phyloP scores from a whole-genome alignment of 78 protist genomes.

The slime mould (Dictyostelium discoideum) region DNA sequence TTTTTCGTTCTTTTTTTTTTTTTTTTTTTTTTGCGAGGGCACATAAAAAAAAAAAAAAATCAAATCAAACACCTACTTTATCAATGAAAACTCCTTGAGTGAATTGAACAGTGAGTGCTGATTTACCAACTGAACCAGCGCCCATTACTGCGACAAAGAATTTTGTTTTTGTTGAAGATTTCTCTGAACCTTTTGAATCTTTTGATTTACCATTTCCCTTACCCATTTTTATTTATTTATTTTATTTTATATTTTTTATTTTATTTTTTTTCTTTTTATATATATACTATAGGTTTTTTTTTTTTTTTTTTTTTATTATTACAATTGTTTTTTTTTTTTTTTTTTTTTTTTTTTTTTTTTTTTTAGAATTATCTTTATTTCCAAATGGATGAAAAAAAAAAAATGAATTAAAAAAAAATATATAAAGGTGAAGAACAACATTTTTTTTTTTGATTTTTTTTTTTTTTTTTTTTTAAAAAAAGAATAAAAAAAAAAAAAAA shows the following conservation, averaged over 20 bases:
- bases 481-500: too few relatives aligned
- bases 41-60: neutral
- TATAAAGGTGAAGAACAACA: neutral
- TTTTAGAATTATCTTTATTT: neutral
- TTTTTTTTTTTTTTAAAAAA: too few relatives aligned
- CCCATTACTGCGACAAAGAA: slow-evolving; percentile 84
- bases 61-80: slow-evolving; percentile 27
- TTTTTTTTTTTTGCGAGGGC: neutral
- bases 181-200: slow-evolving; percentile 32
- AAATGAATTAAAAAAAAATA: too few relatives aligned
- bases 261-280: too few relatives aligned
- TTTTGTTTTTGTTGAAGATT: slow-evolving; percentile 31
- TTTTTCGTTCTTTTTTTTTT: neutral
- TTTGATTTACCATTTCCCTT: slow-evolving; percentile 61
- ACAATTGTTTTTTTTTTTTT: neutral
- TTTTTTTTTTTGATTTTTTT: too few relatives aligned
- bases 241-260: neutral
- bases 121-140: slow-evolving; percentile 83
- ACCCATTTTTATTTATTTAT: slow-evolving; percentile 35
- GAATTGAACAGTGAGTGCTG: slow-evolving; percentile 80
- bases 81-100: slow-evolving; percentile 83
- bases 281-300: too few relatives aligned
- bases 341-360: too few relatives aligned
- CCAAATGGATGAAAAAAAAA: neutral
- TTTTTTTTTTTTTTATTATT: too few relatives aligned